These are phyloP conservation scores for Oryza meyeriana DNA, from an alignment of 176 grass and related monocot genomes.

Conservation along the genomic window DNA sequence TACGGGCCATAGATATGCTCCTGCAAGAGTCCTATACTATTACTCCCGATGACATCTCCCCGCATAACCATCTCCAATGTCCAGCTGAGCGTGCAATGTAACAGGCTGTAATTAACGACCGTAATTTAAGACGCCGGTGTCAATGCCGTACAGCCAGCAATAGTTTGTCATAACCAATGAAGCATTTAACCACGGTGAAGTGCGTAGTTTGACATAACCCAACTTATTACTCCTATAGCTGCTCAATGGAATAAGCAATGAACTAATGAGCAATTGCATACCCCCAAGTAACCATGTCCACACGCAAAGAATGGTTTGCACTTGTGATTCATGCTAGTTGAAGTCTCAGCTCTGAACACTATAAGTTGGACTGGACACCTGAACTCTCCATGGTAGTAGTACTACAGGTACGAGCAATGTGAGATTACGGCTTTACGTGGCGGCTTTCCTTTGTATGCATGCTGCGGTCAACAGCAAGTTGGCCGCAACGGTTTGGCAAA, in stretches of 20 bases:
- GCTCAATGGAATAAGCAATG: background rate
- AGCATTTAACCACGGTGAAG: constrained; percentile 7
- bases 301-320: background rate
- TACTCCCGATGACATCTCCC: constrained; percentile 10
- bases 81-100: constrained; percentile 10
- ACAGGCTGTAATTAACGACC: constrained; percentile 28
- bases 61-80: background rate
- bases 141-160: background rate
- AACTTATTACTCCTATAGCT: background rate
- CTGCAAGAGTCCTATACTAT: constrained; percentile 14
- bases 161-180: constrained; percentile 16
- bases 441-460: constrained; percentile 1
- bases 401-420: background rate
- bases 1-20: background rate
- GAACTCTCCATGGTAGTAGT: background rate
- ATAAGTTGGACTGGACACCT: background rate
- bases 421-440: background rate
- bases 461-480: background rate
- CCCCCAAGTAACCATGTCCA: background rate
- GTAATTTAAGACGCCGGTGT: constrained; percentile 7
- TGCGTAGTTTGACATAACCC: background rate
- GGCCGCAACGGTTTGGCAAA: background rate
- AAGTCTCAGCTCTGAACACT: background rate
- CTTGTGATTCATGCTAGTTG: background rate
- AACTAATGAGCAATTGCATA: background rate